Conservation (phyloP, 2,329 filamentous ascomycete species). For the Thelonectria blattea region DNA sequence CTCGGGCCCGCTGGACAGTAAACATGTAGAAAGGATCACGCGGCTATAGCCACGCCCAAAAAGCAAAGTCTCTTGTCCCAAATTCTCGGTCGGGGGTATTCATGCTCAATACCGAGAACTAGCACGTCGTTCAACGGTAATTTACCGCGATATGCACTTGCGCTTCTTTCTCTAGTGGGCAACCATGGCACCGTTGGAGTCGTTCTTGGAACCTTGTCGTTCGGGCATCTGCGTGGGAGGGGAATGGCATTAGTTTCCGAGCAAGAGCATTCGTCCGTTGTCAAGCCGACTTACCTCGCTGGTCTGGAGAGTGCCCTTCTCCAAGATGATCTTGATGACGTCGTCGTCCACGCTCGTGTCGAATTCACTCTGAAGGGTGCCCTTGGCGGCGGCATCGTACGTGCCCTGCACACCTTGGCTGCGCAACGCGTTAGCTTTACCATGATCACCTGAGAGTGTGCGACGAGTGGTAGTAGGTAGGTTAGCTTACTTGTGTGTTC, state of each 20-base stretch:
- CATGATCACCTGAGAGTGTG: slow-evolving; percentile 2
- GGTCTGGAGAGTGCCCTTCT: slow-evolving; percentile 74
- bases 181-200: slow-evolving; percentile 53
- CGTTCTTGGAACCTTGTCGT: slow-evolving; percentile 60
- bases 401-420: slow-evolving; percentile 88
- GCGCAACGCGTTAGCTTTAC: slow-evolving; percentile 3
- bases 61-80: slow-evolving; percentile 5
- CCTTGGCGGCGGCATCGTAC: slow-evolving; percentile 77
- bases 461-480: slow-evolving; percentile 21
- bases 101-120: not conserved
- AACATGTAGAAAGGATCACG: slow-evolving; percentile 5
- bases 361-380: slow-evolving; percentile 82
- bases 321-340: slow-evolving; percentile 79
- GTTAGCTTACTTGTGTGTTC: slow-evolving; percentile 88
- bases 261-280: not conserved
- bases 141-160: not conserved
- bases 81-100: not conserved
- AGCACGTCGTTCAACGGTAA: not conserved
- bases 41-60: not conserved
- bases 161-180: slow-evolving; percentile 46
- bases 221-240: slow-evolving; percentile 52
- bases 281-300: slow-evolving; percentile 51
- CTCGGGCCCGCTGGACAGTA: slow-evolving; percentile 17
- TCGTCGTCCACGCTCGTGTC: slow-evolving; percentile 81
- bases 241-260: slow-evolving; percentile 6